Conservation (phyloP, 2,329 filamentous ascomycete genomes). For the Fusarium siculi region DNA sequence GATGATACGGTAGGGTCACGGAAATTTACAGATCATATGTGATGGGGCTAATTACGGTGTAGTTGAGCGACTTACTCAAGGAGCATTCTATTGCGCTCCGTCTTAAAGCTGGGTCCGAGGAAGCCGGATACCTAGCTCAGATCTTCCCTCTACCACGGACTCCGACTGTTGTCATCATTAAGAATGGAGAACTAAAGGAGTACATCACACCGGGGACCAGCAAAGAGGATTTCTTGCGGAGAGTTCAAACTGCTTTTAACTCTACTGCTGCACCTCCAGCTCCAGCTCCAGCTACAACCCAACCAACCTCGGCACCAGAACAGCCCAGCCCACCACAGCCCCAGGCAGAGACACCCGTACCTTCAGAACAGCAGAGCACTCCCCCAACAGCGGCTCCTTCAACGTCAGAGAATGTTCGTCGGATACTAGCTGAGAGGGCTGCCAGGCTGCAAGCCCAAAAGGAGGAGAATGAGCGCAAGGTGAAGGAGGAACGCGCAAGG, state of each 20-base stretch:
- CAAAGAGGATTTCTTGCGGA: constrained; percentile 72
- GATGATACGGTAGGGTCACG: constrained; percentile 62
- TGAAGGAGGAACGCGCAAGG: constrained; percentile 61
- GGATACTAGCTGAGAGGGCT: constrained; percentile 62
- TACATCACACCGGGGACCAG: constrained; percentile 74
- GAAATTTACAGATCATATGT: background rate
- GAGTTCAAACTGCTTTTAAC: constrained; percentile 50
- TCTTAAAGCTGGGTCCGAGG: constrained; percentile 77
- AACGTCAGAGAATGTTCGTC: constrained; percentile 49
- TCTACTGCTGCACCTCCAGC: constrained; percentile 32
- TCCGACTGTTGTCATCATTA: constrained; percentile 84
- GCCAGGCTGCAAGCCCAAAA: constrained; percentile 56
- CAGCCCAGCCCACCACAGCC: constrained; percentile 29
- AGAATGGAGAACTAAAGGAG: constrained; percentile 80
- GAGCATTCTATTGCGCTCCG: constrained; percentile 76
- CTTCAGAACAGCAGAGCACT: constrained; percentile 29
- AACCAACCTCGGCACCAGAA: constrained; percentile 25
- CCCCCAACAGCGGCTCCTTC: constrained; percentile 36
- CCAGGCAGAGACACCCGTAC: constrained; percentile 31
- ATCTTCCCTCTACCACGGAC: constrained; percentile 83
- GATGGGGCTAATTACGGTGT: constrained; percentile 26
- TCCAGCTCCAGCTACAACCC: background rate
- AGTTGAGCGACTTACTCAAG: constrained; percentile 68
- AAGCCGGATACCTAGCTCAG: constrained; percentile 83
- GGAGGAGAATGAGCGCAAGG: constrained; percentile 57